Evolutionary conservation across 148 eudicot species (phyloP).

Genomic region (Rhododendron kiyosumense): DNA sequence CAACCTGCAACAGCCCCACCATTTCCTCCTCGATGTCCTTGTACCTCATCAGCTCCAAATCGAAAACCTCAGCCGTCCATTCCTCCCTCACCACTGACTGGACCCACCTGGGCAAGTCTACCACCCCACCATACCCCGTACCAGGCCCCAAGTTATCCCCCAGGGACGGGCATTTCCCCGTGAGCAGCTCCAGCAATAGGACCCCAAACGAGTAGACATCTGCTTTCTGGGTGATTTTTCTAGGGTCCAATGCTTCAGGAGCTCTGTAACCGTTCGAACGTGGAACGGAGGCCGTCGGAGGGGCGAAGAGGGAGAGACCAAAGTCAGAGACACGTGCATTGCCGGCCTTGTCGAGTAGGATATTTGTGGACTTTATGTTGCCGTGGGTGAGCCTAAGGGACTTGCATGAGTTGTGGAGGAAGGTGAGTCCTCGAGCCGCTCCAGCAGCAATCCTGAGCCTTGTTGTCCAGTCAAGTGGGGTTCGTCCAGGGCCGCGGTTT

Average conservation of each 20-base stretch:
- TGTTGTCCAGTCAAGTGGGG: slow-evolving; percentile 88
- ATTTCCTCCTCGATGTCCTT: slow-evolving; percentile 92
- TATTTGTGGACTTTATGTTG: slow-evolving; percentile 81
- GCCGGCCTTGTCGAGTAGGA: slow-evolving; percentile 65
- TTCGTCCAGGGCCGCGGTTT: slow-evolving; percentile 88
- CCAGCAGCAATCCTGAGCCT: slow-evolving; percentile 76
- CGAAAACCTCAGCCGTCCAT: slow-evolving; percentile 98
- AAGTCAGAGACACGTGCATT: slow-evolving; percentile 74
- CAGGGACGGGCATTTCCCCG: slow-evolving; percentile 76
- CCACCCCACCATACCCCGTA: slow-evolving; percentile 49
- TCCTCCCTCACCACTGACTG: slow-evolving; percentile 94
- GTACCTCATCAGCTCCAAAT: slow-evolving; percentile 92
- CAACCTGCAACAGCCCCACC: slow-evolving; percentile 87
- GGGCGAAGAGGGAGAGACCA: slow-evolving; percentile 56
- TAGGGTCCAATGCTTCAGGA: slow-evolving; percentile 55
- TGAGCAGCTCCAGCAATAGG: slow-evolving; percentile 73
- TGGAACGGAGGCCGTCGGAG: slow-evolving; percentile 26
- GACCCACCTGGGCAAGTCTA: slow-evolving; percentile 91
- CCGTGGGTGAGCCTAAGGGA: slow-evolving; percentile 71
- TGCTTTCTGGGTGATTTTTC: slow-evolving; percentile 54
- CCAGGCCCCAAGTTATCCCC: slow-evolving; percentile 51
- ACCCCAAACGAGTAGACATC: slow-evolving; percentile 96
- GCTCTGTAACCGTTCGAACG: slow-evolving; percentile 77
- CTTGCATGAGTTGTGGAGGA: slow-evolving; percentile 62
- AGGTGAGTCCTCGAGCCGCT: slow-evolving; percentile 67